phyloP scores from a whole-genome alignment of 2,329 filamentous ascomycete species.

The Lasiodiplodia theobromae region DNA sequence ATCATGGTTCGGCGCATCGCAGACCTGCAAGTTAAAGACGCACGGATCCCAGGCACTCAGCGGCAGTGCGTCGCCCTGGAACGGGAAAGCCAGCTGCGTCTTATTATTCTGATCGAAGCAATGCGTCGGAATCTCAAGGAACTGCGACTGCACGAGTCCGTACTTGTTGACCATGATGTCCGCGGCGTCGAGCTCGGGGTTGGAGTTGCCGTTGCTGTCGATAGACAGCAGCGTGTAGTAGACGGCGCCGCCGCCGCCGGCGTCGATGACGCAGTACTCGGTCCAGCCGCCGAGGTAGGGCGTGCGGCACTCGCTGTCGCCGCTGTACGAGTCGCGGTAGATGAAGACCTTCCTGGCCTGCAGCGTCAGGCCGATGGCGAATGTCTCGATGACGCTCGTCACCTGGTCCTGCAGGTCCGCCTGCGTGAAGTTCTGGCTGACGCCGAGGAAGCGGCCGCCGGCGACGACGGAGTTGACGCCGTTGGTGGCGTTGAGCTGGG shows the following conservation, averaged over 20 bases:
- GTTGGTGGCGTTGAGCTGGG: background rate
- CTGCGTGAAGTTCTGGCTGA: slow-evolving; percentile 5
- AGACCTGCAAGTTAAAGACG: background rate
- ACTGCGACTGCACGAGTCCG: background rate
- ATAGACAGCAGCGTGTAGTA: background rate
- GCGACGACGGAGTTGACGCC: slow-evolving; percentile 1
- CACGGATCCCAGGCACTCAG: background rate
- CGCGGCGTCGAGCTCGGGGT: background rate
- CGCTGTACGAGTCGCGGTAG: background rate
- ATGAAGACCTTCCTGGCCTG: slow-evolving; percentile 4
- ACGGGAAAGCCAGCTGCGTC: background rate
- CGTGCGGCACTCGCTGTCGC: background rate
- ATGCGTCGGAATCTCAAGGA: background rate
- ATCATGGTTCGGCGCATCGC: background rate
- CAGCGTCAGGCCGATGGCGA: background rate
- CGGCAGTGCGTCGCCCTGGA: background rate
- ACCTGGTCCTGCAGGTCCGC: background rate
- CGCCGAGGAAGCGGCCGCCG: background rate
- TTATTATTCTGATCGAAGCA: slow-evolving; percentile 6
- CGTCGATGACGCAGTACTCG: background rate
- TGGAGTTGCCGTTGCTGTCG: background rate
- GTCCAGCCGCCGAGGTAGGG: background rate
- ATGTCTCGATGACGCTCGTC: background rate
- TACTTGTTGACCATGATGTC: slow-evolving; percentile 17
- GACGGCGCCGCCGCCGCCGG: background rate